Conservation (phyloP, 441 rosid genomes). For the Pelargonium myrrhifolium region DNA sequence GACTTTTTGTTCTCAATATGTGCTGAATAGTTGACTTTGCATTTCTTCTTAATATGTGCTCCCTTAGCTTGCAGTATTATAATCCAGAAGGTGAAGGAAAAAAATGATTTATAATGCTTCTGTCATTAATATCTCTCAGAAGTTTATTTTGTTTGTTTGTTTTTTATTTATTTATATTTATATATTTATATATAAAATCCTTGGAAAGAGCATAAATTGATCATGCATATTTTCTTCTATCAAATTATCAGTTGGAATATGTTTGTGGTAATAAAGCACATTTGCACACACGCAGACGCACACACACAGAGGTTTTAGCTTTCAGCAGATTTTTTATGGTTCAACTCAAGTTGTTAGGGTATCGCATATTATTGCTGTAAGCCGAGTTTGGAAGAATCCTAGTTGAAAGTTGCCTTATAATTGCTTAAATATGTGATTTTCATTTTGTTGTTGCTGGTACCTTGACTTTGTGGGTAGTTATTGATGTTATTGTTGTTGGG, state of each 20-base stretch:
- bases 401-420: background rate
- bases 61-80: background rate
- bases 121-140: background rate
- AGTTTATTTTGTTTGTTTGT: background rate
- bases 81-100: background rate
- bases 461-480: slow-evolving; percentile 60
- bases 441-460: slow-evolving; percentile 21
- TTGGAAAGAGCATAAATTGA: background rate
- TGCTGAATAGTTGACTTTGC: slow-evolving; percentile 1
- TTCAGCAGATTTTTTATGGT: background rate
- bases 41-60: background rate
- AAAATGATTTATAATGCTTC: too few species aligned
- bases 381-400: background rate
- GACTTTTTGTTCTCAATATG: slow-evolving; percentile 5
- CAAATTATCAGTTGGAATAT: background rate
- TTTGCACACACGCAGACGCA: background rate
- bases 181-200: too few species aligned
- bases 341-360: background rate
- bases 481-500: slow-evolving; percentile 90
- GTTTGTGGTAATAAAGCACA: background rate
- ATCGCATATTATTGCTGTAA: background rate
- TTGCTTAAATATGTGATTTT: slow-evolving; percentile 10
- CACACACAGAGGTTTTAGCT: background rate
- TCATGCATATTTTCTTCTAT: background rate
- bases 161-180: too few species aligned